Base-by-base conservation (phyloP, 2,329 filamentous ascomycete genomes). In the Arthrinium puccinioides region DNA sequence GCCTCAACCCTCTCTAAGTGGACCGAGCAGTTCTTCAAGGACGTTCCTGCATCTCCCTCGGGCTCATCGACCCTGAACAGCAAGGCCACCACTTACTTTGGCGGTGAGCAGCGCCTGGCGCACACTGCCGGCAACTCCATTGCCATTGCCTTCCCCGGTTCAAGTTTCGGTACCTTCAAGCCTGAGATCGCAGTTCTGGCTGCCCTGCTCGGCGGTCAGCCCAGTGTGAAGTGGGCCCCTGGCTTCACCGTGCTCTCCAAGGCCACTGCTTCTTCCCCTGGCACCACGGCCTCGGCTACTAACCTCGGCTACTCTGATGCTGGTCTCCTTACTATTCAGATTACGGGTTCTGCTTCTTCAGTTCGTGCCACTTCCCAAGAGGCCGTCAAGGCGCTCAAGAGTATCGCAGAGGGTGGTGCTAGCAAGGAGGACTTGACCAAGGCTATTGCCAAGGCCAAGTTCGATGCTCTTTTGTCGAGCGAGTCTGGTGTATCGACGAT, bases 231-330 rank as follows among this genome's bases (percentile, higher is more conserved):
- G 74, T 98, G 90, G 90, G 82, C 87, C 36, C 69, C 87, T 45
- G 92, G 92, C 53, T 97, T 95, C 75, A 90, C 86, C 42, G 74
- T 96, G 44, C 78, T 98, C 43, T 76, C 84, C 57, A 89, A 95
- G 72, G 83, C 82, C 43, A 75, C 80, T 40, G 72, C 81, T 44
- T 72, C 74, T 31, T 70, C 78, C 54, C 72, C 81, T 25, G 78
- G 79, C 48, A 77, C 84, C 46, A 74, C 71, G 36, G 76, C 87
- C 54, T 72, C 76, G 25, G 87, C 90, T 46, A 76, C 81, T 54
- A 90, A 92, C 47, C 69, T 80, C 49, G 75, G 82, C 48, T 98
- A 96, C 78, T 95, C 90, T 13, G 92, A 98, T 57, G 87, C 92
- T 48, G 90, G 92, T 54, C 84, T 98, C 32, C 71, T 98, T 49